Percentiles rank a stretch among this genome's conserved stretches.
Conservation (phyloP, 164 flowering plant genomes). For the Stephania japonica region DNA sequence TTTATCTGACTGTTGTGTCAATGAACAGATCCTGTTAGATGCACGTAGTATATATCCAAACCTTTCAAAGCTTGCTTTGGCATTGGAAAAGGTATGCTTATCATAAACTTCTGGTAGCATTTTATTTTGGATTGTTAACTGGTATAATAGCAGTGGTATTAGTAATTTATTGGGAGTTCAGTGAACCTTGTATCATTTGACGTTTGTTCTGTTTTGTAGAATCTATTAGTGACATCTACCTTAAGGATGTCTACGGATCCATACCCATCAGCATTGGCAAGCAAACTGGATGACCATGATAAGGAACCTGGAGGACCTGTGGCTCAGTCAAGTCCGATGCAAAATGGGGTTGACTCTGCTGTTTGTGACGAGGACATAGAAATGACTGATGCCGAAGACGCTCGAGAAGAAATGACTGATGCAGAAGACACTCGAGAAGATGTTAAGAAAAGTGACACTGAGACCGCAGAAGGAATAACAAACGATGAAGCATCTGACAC, state of each 20-base stretch:
- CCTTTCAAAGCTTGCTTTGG: constrained; percentile 81
- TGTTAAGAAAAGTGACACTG: constrained; percentile 8
- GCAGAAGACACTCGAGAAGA: constrained; percentile 19
- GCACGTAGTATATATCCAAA: constrained; percentile 65
- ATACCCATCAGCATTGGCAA: constrained; percentile 28
- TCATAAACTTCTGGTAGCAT: background rate
- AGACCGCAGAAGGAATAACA: constrained; percentile 6
- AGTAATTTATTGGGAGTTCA: background rate
- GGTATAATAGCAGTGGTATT: background rate
- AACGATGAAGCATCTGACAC: constrained; percentile 6
- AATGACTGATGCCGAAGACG: constrained; percentile 21
- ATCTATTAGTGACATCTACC: constrained; percentile 68
- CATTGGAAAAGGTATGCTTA: constrained; percentile 75
- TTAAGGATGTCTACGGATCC: constrained; percentile 45
- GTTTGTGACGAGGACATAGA: constrained; percentile 21
- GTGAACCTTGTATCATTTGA: no score
- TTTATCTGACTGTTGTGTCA: constrained; percentile 14
- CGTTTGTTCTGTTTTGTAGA: no score
- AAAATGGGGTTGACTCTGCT: constrained; percentile 25
- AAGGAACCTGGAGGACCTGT: constrained; percentile 21
- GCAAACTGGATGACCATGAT: constrained; percentile 21
- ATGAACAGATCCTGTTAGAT: constrained; percentile 58
- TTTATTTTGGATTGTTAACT: background rate
- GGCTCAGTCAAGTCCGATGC: constrained; percentile 15
- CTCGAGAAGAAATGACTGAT: constrained; percentile 18